phyloP scores from a whole-genome alignment of 1,284 basidiomycete species.

The Ustilago shanxiensis region DNA sequence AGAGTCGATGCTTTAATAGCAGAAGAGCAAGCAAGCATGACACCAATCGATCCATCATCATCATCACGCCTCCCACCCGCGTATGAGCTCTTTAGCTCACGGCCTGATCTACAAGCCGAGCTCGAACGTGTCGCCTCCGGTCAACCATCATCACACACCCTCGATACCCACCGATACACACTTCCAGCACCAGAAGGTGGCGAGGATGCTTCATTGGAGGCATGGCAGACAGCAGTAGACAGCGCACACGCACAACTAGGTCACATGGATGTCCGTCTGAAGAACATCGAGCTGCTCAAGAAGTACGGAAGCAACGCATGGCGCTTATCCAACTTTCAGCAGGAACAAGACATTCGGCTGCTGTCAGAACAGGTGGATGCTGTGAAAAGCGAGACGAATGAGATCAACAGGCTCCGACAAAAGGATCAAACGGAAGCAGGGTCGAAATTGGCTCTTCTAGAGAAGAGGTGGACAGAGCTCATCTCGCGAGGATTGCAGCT shows the following conservation, averaged over 20 bases:
- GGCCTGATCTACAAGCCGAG: slow-evolving; percentile 51
- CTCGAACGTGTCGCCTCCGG: slow-evolving; percentile 61
- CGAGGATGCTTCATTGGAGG: slow-evolving; percentile 78
- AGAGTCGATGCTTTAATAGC: slow-evolving; percentile 81
- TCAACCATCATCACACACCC: slow-evolving; percentile 75
- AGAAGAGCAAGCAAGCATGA: slow-evolving; percentile 75
- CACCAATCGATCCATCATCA: slow-evolving; percentile 73
- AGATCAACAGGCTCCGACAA: slow-evolving; percentile 57
- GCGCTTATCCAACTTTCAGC: slow-evolving; percentile 59
- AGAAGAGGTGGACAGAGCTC: slow-evolving; percentile 88
- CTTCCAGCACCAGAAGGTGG: slow-evolving; percentile 78
- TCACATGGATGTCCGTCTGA: slow-evolving; percentile 86
- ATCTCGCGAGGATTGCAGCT: slow-evolving; percentile 88
- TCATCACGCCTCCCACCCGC: slow-evolving; percentile 77
- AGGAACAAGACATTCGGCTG: slow-evolving; percentile 47
- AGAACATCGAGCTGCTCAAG: slow-evolving; percentile 86
- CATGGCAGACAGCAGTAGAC: slow-evolving; percentile 82
- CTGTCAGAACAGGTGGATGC: slow-evolving; percentile 29
- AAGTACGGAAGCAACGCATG: slow-evolving; percentile 77
- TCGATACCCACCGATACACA: slow-evolving; percentile 85
- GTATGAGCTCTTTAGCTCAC: slow-evolving; percentile 75
- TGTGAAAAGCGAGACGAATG: slow-evolving; percentile 38
- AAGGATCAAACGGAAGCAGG: slow-evolving; percentile 78
- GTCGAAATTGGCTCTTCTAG: slow-evolving; percentile 80
- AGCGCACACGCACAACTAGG: slow-evolving; percentile 88